Evolutionary conservation across 2,329 filamentous ascomycete species (phyloP).

Genomic region (Scortechinia acanthostroma): DNA sequence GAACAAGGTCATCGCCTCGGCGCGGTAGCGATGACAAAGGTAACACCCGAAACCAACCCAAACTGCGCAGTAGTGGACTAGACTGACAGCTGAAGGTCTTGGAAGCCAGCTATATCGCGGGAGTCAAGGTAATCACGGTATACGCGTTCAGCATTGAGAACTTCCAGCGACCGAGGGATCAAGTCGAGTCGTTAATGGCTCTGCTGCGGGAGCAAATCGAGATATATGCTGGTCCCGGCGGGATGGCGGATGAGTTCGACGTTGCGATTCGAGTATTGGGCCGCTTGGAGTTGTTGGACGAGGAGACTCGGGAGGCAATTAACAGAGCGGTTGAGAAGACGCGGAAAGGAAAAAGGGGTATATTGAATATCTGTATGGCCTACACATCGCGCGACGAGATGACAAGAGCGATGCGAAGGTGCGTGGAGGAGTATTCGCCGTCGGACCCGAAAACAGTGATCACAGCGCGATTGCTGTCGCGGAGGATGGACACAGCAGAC

Average conservation of each 20-base stretch:
- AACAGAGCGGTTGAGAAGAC: neutral
- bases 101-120: neutral
- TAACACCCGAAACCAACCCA: neutral
- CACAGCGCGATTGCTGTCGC: neutral
- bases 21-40: neutral
- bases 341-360: neutral
- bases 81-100: neutral
- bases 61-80: neutral
- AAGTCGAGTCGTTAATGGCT: conserved; percentile 6
- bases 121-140: conserved; percentile 5
- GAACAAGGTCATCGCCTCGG: neutral
- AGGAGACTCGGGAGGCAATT: neutral
- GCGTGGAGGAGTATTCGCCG: neutral
- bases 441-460: neutral
- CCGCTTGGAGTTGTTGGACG: neutral
- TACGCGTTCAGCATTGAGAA: conserved; percentile 9
- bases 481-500: conserved; percentile 3
- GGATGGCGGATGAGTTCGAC: neutral
- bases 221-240: neutral
- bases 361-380: neutral
- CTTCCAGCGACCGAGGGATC: conserved; percentile 6
- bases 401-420: neutral
- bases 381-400: neutral
- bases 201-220: conserved; percentile 1
- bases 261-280: neutral